Evolutionary conservation across 805 yeast genomes (phyloP), one percentile per base, ranked within the genome.

Genomic region (Yarrowia porcina): DNA sequence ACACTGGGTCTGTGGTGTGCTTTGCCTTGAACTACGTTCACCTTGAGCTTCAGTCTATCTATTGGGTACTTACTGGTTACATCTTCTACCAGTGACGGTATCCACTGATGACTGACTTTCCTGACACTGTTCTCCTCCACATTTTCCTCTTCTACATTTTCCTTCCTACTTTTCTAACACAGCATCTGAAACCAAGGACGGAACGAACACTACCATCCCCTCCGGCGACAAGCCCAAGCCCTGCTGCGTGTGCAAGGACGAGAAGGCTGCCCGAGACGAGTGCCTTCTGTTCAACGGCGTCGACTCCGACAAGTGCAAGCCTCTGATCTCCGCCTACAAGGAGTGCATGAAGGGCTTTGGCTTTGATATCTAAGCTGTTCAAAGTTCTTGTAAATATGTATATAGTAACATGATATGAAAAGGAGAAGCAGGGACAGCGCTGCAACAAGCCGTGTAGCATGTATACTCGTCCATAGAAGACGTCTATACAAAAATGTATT

Each of bases 271-370:
- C 23, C 83, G 98, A 71, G 99, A 93, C 71, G 92, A 91, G 70
- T 94, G 98, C 73, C 77, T 93, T 63, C 80, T 93, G 66, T 76
- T 83, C 68, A 85, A 89, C 69, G 97, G 97, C 52, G 87, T 87
- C 68, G 97, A 91, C 18, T 80, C 89, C 49, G 90, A 86, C 32
- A 87, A 90, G 69, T 93, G 99, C 75, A 82, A 85, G 64, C 82
- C 81, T 63, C 73, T 90, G 60, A 87, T 93, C 66, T 76, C 76
- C 21, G 79, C 83, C 64, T 94, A 94, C 80, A 92, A 91, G 75
- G 71, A 72, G 28, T 93, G 99, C 77, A 93, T 93, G 99, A 86
- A 86, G 71, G 90, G 96, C 18, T 93, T 76, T 73, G 99, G 99
- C 0, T 93, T 93, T 75, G 82, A 80, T 47, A 73, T 79, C 52